Conservation (phyloP, 1,284 basidiomycete genomes). For the Earliella scabrosa region DNA sequence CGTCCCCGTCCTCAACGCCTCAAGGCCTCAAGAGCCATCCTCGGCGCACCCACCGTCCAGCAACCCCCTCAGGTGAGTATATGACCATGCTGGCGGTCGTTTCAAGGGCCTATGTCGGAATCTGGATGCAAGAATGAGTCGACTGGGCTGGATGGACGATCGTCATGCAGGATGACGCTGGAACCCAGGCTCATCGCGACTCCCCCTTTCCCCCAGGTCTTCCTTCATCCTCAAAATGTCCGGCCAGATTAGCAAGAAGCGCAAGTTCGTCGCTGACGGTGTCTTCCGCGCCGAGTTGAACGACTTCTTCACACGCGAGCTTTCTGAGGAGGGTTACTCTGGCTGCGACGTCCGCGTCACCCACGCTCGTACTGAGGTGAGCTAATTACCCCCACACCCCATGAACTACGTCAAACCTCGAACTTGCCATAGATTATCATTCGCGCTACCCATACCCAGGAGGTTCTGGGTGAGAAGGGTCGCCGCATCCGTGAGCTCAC, state of each 20-base stretch:
- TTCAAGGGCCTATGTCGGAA: background rate
- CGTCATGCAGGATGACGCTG: constrained; percentile 14
- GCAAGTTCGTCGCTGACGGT: constrained; percentile 98
- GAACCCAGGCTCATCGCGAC: constrained; percentile 9
- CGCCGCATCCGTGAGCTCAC: constrained; percentile 99
- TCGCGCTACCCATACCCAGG: constrained; percentile 99
- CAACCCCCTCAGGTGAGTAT: constrained; percentile 25
- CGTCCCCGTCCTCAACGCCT: constrained; percentile 20
- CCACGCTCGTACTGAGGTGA: constrained; percentile 96
- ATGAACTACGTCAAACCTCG: background rate
- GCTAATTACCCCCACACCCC: constrained; percentile 4
- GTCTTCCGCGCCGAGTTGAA: constrained; percentile 98
- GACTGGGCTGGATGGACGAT: constrained; percentile 18
- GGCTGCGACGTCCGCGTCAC: constrained; percentile 99
- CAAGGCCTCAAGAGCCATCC: constrained; percentile 16
- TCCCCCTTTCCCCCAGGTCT: constrained; percentile 10
- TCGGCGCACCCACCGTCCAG: constrained; percentile 26
- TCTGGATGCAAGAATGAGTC: background rate
- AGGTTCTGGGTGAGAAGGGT: constrained; percentile 99
- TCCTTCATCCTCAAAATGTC: constrained; percentile 57
- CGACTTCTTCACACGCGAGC: constrained; percentile 98
- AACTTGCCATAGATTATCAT: constrained; percentile 92
- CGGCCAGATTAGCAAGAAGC: constrained; percentile 91
- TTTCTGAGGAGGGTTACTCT: constrained; percentile 99
- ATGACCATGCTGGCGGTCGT: background rate